Conservation (phyloP, 2,329 filamentous ascomycete species). For the Myriosclerotinia duriaeana region DNA sequence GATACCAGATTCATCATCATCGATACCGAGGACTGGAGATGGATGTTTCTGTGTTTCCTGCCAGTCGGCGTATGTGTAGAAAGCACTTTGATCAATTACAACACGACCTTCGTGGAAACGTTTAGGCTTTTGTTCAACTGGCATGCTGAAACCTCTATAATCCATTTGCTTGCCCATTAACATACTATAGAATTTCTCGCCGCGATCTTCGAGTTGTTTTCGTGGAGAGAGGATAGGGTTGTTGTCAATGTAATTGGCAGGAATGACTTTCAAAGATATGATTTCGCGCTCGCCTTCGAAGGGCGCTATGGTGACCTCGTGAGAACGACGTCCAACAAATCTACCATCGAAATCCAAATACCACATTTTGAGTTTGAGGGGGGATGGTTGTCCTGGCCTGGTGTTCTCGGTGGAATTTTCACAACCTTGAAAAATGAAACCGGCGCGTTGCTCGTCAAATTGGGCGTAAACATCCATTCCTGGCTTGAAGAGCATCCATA, state of each 20-base stretch:
- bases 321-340: constrained; percentile 32
- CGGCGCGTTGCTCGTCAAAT: constrained; percentile 30
- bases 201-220: constrained; percentile 30
- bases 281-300: constrained; percentile 38
- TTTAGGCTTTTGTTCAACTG: constrained; percentile 31
- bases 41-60: constrained; percentile 29
- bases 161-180: constrained; percentile 34
- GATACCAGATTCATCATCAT: constrained; percentile 31
- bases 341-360: constrained; percentile 39
- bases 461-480: constrained; percentile 32
- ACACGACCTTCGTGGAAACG: constrained; percentile 31
- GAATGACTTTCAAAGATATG: constrained; percentile 36
- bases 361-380: constrained; percentile 35
- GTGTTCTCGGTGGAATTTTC: constrained; percentile 16
- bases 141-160: constrained; percentile 33
- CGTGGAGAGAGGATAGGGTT: constrained; percentile 27
- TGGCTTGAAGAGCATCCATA: constrained; percentile 35
- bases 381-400: constrained; percentile 27
- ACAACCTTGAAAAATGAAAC: constrained; percentile 31
- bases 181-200: constrained; percentile 34
- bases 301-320: constrained; percentile 34
- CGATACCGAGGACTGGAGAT: constrained; percentile 29
- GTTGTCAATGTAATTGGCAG: constrained; percentile 29
- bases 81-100: constrained; percentile 31
- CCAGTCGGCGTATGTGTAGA: constrained; percentile 33